phyloP scores from a whole-genome alignment of 2,329 filamentous ascomycete genomes.

The Amauroascus verrucosus region DNA sequence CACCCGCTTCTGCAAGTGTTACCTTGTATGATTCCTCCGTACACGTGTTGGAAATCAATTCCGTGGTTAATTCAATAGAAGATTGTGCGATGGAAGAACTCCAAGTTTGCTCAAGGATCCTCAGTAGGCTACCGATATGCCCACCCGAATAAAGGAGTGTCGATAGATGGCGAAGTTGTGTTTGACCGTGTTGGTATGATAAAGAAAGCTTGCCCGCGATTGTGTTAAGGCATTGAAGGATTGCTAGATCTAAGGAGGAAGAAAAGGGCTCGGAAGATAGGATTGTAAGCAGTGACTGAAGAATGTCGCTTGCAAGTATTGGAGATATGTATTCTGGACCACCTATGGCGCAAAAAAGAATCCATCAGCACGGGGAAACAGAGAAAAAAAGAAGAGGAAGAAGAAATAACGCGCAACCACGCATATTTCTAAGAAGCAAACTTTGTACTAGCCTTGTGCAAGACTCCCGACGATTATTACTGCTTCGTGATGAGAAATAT shows the following conservation, averaged over 20 bases:
- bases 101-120: conserved; percentile 54
- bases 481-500: conserved; percentile 63
- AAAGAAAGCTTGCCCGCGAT: conserved; percentile 56
- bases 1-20: conserved; percentile 58
- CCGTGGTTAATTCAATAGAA: conserved; percentile 33
- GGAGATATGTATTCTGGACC: conserved; percentile 69
- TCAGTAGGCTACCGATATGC: conserved; percentile 52
- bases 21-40: conserved; percentile 59
- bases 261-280: conserved; percentile 57
- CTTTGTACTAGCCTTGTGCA: conserved; percentile 56
- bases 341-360: conserved; percentile 41
- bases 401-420: neutral
- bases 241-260: conserved; percentile 57
- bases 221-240: conserved; percentile 63
- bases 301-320: conserved; percentile 55
- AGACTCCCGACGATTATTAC: conserved; percentile 76
- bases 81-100: conserved; percentile 45
- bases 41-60: conserved; percentile 53
- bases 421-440: neutral
- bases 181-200: conserved; percentile 40
- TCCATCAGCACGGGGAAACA: neutral
- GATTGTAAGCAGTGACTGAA: conserved; percentile 61
- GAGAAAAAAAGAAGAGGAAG: too few species aligned
- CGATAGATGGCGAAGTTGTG: conserved; percentile 46
- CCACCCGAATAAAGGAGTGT: conserved; percentile 54